A percentile compares a stretch with the other conserved stretches of the same genome.
These are phyloP conservation scores for Chaetomium sp. DNA, from an alignment of 2,329 filamentous ascomycete species.

Conservation along the genomic window DNA sequence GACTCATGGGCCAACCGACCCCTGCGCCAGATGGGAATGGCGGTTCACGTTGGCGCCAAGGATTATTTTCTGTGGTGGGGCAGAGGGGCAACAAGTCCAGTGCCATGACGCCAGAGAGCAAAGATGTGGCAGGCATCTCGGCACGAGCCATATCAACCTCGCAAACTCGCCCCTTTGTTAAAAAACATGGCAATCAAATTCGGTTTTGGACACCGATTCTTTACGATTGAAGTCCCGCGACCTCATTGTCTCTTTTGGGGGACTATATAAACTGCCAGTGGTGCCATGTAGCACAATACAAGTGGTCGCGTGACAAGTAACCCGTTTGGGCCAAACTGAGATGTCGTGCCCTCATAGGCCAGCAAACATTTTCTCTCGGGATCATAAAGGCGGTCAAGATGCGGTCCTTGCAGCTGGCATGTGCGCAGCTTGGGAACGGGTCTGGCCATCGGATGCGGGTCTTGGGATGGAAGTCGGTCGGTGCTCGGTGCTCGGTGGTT, in stretches of 20 bases:
- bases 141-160: conserved; percentile 11
- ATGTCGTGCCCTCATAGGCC: conserved; percentile 25
- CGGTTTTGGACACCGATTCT: background rate
- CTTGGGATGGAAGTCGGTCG: background rate
- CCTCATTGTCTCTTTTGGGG: background rate
- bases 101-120: conserved; percentile 25
- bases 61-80: conserved; percentile 23
- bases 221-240: background rate
- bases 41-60: conserved; percentile 22
- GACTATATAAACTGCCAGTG: background rate
- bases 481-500: conserved; percentile 17
- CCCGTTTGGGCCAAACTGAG: conserved; percentile 9
- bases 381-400: conserved; percentile 23
- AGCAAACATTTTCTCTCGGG: background rate
- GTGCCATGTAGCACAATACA: conserved; percentile 22
- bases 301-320: conserved; percentile 29
- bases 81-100: conserved; percentile 15
- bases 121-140: conserved; percentile 14
- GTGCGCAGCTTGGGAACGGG: background rate
- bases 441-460: conserved; percentile 13
- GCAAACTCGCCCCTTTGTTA: background rate
- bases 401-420: conserved; percentile 9
- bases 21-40: conserved; percentile 12
- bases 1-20: conserved; percentile 23
- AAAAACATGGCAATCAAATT: background rate